These are phyloP conservation scores for Sporisorium graminicola DNA, from an alignment of 1,284 basidiomycete genomes.

Conservation along the genomic window DNA sequence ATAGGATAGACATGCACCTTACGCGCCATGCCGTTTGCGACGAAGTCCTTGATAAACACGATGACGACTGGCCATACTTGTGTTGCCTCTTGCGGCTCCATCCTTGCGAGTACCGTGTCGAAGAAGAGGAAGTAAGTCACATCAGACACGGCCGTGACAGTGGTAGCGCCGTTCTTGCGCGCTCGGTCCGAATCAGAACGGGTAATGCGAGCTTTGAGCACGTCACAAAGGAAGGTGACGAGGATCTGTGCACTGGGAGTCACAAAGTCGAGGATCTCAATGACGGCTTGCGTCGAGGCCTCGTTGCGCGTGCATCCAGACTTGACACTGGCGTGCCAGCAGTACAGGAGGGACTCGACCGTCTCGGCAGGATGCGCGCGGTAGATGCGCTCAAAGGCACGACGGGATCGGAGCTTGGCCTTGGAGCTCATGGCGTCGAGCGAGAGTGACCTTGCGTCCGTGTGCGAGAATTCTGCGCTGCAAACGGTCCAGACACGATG, in stretches of 20 bases:
- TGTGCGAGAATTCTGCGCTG: slow-evolving; percentile 14
- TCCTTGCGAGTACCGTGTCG: slow-evolving; percentile 83
- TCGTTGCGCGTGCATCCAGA: slow-evolving; percentile 6
- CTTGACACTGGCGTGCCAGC: slow-evolving; percentile 74
- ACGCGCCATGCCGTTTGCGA: slow-evolving; percentile 69
- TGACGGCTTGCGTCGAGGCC: slow-evolving; percentile 70
- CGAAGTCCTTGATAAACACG: slow-evolving; percentile 83
- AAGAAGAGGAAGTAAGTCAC: slow-evolving; percentile 81
- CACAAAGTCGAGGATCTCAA: slow-evolving; percentile 85
- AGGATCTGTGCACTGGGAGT: slow-evolving; percentile 87
- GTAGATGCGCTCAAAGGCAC: slow-evolving; percentile 82
- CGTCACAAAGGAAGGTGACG: slow-evolving; percentile 89
- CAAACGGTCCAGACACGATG: slow-evolving; percentile 50
- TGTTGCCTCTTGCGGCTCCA: slow-evolving; percentile 88
- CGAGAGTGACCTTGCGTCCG: slow-evolving; percentile 46
- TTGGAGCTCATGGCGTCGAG: slow-evolving; percentile 39
- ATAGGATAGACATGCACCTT: slow-evolving; percentile 78
- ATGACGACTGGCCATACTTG: slow-evolving; percentile 85
- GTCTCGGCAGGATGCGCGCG: slow-evolving; percentile 82
- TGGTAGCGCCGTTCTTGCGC: slow-evolving; percentile 8
- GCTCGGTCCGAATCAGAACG: slow-evolving; percentile 72
- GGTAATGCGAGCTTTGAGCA: slow-evolving; percentile 62
- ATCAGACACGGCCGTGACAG: slow-evolving; percentile 22
- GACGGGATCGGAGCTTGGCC: slow-evolving; percentile 35
- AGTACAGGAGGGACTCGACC: slow-evolving; percentile 82